These are phyloP conservation scores for Boletus sp. DNA, from an alignment of 768 basidiomycete species.

Conservation along the genomic window DNA sequence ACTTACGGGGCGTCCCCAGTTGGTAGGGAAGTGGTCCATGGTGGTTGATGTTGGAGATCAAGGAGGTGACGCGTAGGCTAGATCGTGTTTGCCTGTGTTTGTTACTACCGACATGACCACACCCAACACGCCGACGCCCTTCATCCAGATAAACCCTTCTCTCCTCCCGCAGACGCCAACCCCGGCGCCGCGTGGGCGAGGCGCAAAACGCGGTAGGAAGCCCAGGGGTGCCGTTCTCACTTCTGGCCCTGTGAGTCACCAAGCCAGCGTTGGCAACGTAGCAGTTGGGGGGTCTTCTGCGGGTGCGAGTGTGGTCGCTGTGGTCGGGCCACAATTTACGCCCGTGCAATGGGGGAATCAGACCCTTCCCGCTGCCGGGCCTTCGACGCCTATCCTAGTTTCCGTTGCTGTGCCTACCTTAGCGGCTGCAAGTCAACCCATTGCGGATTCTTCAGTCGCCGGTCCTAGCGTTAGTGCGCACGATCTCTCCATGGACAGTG, in stretches of 20 bases:
- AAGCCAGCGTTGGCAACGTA: background rate
- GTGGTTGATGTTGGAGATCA: slow-evolving; percentile 4
- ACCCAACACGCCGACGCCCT: slow-evolving; percentile 9
- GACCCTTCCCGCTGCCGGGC: slow-evolving; percentile 1
- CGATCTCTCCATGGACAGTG: slow-evolving; percentile 15
- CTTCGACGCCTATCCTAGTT: slow-evolving; percentile 14
- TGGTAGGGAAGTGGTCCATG: slow-evolving; percentile 85
- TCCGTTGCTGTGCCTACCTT: background rate
- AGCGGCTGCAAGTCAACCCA: slow-evolving; percentile 9
- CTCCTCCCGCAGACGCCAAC: slow-evolving; percentile 20
- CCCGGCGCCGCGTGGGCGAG: slow-evolving; percentile 25
- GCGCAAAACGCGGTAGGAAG: slow-evolving; percentile 28
- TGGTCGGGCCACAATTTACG: slow-evolving; percentile 30
- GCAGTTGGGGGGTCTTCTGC: background rate
- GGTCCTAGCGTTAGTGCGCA: slow-evolving; percentile 1
- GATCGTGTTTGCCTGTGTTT: slow-evolving; percentile 21
- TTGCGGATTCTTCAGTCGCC: background rate
- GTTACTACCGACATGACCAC: slow-evolving; percentile 18
- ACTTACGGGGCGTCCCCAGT: slow-evolving; percentile 79
- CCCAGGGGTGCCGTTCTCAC: slow-evolving; percentile 18
- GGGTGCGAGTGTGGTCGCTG: background rate
- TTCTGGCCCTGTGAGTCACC: slow-evolving; percentile 12
- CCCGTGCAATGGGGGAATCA: slow-evolving; percentile 41
- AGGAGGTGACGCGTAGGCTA: slow-evolving; percentile 24
- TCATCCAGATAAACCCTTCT: slow-evolving; percentile 26